phyloP scores from a whole-genome alignment of 495 filamentous ascomycete genomes.

The Aspergillus incahuasiensis region DNA sequence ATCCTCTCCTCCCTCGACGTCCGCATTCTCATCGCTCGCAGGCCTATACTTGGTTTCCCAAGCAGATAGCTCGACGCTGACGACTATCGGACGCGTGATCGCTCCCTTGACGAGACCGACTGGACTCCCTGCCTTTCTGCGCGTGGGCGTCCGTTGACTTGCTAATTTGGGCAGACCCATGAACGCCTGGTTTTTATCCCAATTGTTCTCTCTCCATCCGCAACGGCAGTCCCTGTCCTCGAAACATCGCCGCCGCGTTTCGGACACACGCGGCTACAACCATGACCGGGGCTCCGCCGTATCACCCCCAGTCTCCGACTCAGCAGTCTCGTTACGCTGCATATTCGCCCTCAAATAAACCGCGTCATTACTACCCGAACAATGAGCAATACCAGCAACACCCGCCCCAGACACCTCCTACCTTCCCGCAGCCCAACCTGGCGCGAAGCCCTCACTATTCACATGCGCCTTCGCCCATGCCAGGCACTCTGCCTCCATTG shows the following conservation, averaged over 20 bases:
- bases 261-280: slow-evolving; percentile 38
- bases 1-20: slow-evolving; percentile 16
- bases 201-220: slow-evolving; percentile 6
- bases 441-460: slow-evolving; percentile 45
- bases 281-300: slow-evolving; percentile 48
- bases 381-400: slow-evolving; percentile 53
- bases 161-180: slow-evolving; percentile 7
- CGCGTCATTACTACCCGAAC: slow-evolving; percentile 49
- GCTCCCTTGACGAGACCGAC: slow-evolving; percentile 14
- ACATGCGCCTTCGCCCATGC: slow-evolving; percentile 49
- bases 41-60: slow-evolving; percentile 15
- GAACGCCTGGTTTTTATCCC: slow-evolving; percentile 12
- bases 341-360: slow-evolving; percentile 46
- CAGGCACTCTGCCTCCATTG: slow-evolving; percentile 47
- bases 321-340: slow-evolving; percentile 36
- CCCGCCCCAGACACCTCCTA: slow-evolving; percentile 51
- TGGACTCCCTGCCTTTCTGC: slow-evolving; percentile 10
- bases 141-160: slow-evolving; percentile 16
- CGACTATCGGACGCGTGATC: slow-evolving; percentile 20
- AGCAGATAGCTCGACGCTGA: slow-evolving; percentile 14
- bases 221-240: slow-evolving; percentile 6
- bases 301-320: slow-evolving; percentile 42
- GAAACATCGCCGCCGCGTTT: slow-evolving; percentile 21
- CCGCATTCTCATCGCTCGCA: slow-evolving; percentile 3
- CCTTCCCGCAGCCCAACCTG: slow-evolving; percentile 49